Conservation (phyloP, 2,329 filamentous ascomycete species). For the Anthostomella pinea region DNA sequence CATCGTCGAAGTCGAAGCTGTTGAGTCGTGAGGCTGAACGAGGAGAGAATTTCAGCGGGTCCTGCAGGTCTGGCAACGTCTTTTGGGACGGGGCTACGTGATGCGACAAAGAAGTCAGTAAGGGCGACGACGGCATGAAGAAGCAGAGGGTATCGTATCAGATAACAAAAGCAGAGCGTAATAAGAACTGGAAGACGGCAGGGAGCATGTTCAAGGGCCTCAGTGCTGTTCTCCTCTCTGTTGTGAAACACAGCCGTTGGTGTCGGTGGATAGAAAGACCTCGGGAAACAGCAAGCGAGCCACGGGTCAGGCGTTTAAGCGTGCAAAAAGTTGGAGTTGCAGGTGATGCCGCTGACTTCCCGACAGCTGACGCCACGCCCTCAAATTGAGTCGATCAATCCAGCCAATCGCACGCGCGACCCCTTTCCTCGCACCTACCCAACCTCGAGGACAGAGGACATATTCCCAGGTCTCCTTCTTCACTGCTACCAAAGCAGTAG, state of each 20-base stretch:
- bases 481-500: no score
- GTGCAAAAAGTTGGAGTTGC: no score
- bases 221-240: no score
- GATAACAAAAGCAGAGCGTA: no score
- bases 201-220: no score
- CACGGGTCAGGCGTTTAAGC: no score
- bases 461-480: no score
- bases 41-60: constrained; percentile 51
- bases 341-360: no score
- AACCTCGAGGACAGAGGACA: no score
- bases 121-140: constrained; percentile 16
- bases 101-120: constrained; percentile 27
- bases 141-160: no score
- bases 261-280: constrained; percentile 9
- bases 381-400: background rate
- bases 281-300: no score
- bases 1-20: constrained; percentile 46
- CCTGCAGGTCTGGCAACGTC: constrained; percentile 54
- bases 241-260: constrained; percentile 32
- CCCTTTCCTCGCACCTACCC: background rate
- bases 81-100: constrained; percentile 53
- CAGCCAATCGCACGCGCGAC: background rate
- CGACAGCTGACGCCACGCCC: background rate
- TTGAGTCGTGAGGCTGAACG: constrained; percentile 50
- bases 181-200: no score